Base-by-base conservation (phyloP, 2,329 filamentous ascomycete genomes). In the Cercospora canescens region DNA sequence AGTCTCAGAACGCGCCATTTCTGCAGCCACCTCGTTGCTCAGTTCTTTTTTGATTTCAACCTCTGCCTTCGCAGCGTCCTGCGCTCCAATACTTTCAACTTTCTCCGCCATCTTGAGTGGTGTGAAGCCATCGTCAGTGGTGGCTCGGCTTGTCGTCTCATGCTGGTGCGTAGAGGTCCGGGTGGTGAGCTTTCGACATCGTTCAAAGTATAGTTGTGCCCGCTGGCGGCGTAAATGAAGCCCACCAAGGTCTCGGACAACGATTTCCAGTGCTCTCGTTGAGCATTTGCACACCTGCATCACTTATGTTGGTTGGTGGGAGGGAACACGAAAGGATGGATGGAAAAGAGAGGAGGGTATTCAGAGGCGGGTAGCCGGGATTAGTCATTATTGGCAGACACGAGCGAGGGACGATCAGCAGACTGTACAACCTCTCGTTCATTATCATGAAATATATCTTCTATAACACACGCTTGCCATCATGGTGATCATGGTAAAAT, bases 171-270 rank as follows among this genome's bases (percentile, higher is more conserved):
- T 39, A 30, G 60, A 62, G 58, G 48, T 48, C 63, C 62, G 62
- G 32, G 60, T 70, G 61, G 65, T 59, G 35, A 67, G 57, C 32
- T 45, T 52, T 48, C 64, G 60, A 56, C 54, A 60, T 60, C 60
- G 64, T 57, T 60, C 58, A 54, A 65, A 67, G 32, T 66, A 64
- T 58, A 59, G 57, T 26, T 63, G 68, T 26, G 65, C 67, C 64
- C 63, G 67, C 50, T 67, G 67, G 37, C 62, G 58, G n/a, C 67
- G 65, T 14, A 73, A 30, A 6, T 66, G 66, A 37, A 74, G 28
- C 7, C 70, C 72, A 34, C 71, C 71, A 18, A 74, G 54, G 41
- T 74, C 68, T 55, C 67, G 64, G 34, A 73, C 58, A 35, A 73
- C 70, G 11, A 56, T 41, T 28, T 72, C 71, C 12, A 74, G 71